Conservation (phyloP, 1,284 basidiomycete genomes). For the Stygiomarasmius scandens region DNA sequence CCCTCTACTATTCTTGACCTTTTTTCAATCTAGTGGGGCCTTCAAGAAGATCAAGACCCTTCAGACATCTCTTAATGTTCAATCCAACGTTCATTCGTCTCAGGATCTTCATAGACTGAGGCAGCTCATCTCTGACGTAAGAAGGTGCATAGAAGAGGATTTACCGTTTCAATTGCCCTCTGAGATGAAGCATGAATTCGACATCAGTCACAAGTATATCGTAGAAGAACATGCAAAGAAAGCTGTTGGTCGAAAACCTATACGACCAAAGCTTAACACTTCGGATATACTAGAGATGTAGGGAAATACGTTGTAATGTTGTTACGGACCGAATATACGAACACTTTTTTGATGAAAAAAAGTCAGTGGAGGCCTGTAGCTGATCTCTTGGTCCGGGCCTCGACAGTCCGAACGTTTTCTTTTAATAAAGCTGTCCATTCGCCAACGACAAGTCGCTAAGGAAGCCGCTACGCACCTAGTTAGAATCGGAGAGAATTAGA, state of each 20-base stretch:
- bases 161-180: neutral
- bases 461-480: constrained; percentile 76
- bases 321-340: no score
- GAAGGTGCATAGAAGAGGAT: constrained; percentile 1
- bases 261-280: constrained; percentile 10
- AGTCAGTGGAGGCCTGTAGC: constrained; percentile 28
- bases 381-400: constrained; percentile 43
- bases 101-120: constrained; percentile 1
- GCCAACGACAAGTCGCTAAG: constrained; percentile 47
- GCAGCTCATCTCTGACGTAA: neutral
- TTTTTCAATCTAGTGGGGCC: neutral
- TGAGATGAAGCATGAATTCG: constrained; percentile 9
- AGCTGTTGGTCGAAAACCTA: neutral
- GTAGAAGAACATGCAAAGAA: constrained; percentile 1
- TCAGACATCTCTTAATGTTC: constrained; percentile 1
- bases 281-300: no score
- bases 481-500: constrained; percentile 77
- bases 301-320: no score
- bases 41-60: constrained; percentile 9
- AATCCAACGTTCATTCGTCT: constrained; percentile 5
- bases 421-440: constrained; percentile 62
- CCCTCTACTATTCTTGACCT: neutral
- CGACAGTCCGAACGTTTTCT: constrained; percentile 56
- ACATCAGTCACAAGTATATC: constrained; percentile 11
- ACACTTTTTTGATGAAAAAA: no score